Base-by-base conservation (phyloP, 1,284 basidiomycete species). In the Apiotrichum veenhuisii region DNA sequence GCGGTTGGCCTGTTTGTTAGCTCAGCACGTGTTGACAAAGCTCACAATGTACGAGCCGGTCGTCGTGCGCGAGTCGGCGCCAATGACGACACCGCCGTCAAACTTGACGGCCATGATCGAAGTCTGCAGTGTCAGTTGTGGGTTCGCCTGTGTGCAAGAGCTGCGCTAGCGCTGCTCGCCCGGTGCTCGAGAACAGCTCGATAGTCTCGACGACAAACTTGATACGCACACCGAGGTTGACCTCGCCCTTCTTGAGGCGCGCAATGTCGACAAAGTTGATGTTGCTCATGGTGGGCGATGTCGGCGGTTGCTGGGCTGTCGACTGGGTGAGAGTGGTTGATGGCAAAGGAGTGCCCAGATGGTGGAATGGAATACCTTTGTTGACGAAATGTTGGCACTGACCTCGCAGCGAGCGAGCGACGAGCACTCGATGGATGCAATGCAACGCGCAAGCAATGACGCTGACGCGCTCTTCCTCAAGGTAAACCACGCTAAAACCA, bases 61-160 rank as follows among this genome's bases (percentile, higher is more conserved):
- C 1, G 96, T 98, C 61, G 96, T 98, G 58, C 96, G 84, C 82
- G 88, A 90, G 79, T 98, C 95, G 65, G 95, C 95, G 38, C 96
- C 96, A 60, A 99, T 86, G 64, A 99, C 87, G 56, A 99, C 95
- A 50, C 95, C 95, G 41, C 85, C 86, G 43, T 92, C 83, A 80
- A 98, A 99, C 66, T 93, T 90, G 64, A 98, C 95, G 52, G 95
- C 95, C 96, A 98, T 98, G 78, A 99, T 99, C 48, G 95, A 98
- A 54, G 95, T 99, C 89, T 94, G 70, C 15, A 25, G n/a, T n/a
- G n/a, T n/a, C n/a, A n/a, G n/a, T n/a, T n/a, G n/a, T n/a, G n/a
- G n/a, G n/a, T 3, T 33, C 23, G 33, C 53, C 33, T 53, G 43
- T 25, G 20, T 17, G 14, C 5, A 11, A 18, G 27, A 27, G 11